Conservation (phyloP, 805 yeast species). For the Candida saitoana region DNA sequence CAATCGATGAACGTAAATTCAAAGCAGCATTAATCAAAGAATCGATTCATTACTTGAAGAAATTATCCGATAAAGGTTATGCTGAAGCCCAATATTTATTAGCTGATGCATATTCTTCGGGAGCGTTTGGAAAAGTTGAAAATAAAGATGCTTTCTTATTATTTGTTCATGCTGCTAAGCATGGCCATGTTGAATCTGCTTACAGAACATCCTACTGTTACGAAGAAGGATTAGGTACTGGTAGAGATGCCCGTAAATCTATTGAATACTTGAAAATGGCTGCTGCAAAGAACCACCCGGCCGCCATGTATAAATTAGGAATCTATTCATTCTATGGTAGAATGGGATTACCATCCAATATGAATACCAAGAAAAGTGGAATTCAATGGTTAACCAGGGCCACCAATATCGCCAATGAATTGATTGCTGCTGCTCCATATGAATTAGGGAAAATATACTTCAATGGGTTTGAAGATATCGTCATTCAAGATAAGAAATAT, state of each 20-base stretch:
- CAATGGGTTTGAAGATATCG: slow-evolving; percentile 79
- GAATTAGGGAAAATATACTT: slow-evolving; percentile 84
- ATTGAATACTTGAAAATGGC: slow-evolving; percentile 80
- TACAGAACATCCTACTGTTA: slow-evolving; percentile 88
- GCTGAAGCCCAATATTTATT: slow-evolving; percentile 87
- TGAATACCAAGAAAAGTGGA: slow-evolving; percentile 75
- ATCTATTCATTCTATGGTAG: slow-evolving; percentile 76
- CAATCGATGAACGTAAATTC: slow-evolving; percentile 26
- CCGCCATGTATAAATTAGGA: slow-evolving; percentile 95
- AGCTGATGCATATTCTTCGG: slow-evolving; percentile 86
- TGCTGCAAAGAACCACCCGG: slow-evolving; percentile 87
- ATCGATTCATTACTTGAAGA: slow-evolving; percentile 64
- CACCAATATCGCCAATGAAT: slow-evolving; percentile 73
- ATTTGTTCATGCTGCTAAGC: slow-evolving; percentile 89
- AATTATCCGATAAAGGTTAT: slow-evolving; percentile 73
- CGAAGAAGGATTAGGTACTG: slow-evolving; percentile 91
- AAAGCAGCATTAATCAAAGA: slow-evolving; percentile 67
- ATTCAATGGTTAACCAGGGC: slow-evolving; percentile 92
- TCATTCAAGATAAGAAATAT: slow-evolving; percentile 77
- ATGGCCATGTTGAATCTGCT: slow-evolving; percentile 87
- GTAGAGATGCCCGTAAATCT: slow-evolving; percentile 82
- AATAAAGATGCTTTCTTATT: slow-evolving; percentile 68
- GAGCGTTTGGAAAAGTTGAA: slow-evolving; percentile 78
- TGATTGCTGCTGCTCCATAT: slow-evolving; percentile 89
- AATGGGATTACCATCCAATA: slow-evolving; percentile 72